Base-by-base conservation (phyloP, 1,284 basidiomycete species). In the Takashimella tepidaria region DNA sequence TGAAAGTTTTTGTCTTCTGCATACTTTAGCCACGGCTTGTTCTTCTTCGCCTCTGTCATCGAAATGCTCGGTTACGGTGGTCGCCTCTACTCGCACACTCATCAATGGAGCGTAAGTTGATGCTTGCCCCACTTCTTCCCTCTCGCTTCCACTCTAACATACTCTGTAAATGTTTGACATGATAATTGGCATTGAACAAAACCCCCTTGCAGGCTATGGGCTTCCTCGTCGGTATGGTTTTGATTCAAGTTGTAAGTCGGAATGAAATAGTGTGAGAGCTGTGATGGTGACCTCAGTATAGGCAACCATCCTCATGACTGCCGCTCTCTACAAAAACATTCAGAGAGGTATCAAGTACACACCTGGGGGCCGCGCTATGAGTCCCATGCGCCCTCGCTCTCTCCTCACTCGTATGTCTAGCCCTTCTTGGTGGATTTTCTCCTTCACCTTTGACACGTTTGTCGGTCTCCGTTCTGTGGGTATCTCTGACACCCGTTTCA, bases 361-460 rank as follows among this genome's bases (percentile, higher is more conserved):
- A 10, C 62, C 66, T 5, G 53, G 58, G 13, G 61, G 62, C 8
- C 45, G 52, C 21, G 48, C 41, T 11, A 42, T 68, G 16, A 59
- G 57, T 13, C 66, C 66, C 22, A 66, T 66, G 62, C 58, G 66
- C 22, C 59, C 64, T 8, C 52, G 66, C 37, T 66, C 66, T 2
- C 47, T 68, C 56, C 24, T 68, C n/a, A 50, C 61, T 41, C 37
- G 64, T 67, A 41, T 46, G 61, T 62, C 22, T 12, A 1, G n/a
- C 24, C 8, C n/a, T 21, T 22, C 31, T 22, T 5, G 5, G 10
- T 20, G n/a, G n/a, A n/a, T n/a, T n/a, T n/a, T n/a, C n/a, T n/a
- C n/a, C n/a, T n/a, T n/a, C n/a, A n/a, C n/a, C n/a, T n/a, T n/a
- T n/a, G n/a, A n/a, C n/a, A n/a, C n/a, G n/a, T n/a, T n/a, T n/a